Percentiles rank a stretch among this genome's conserved stretches.
Evolutionary conservation across 345 rosid species (phyloP).

Genomic region (Citrus mangshanensis): DNA sequence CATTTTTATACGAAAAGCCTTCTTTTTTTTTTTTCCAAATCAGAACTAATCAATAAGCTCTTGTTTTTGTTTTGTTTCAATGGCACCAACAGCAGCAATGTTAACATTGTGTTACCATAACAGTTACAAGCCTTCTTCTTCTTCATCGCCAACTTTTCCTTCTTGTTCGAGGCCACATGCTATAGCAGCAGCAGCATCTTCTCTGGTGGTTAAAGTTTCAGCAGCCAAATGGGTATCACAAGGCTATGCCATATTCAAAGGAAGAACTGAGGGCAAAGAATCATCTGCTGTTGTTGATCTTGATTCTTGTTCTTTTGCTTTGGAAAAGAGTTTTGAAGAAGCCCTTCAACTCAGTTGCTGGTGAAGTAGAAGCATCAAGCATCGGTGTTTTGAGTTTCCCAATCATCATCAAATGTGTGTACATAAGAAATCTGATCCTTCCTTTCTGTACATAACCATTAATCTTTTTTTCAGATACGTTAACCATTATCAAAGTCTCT

Average conservation of each 20-base stretch:
- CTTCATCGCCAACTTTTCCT: slow-evolving; percentile 10
- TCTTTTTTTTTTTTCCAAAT: too few species aligned
- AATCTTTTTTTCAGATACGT: too few species aligned
- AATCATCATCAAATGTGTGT: too few species aligned
- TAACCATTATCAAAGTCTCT: too few species aligned
- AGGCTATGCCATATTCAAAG: background rate
- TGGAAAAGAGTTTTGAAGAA: slow-evolving; percentile 40
- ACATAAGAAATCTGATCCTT: too few species aligned
- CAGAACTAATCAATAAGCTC: too few species aligned
- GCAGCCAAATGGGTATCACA: slow-evolving; percentile 19
- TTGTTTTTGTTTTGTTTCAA: slow-evolving; percentile 1
- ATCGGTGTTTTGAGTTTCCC: too few species aligned
- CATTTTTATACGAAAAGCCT: too few species aligned
- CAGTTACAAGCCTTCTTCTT: slow-evolving; percentile 13
- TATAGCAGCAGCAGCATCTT: background rate
- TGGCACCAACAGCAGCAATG: slow-evolving; percentile 82
- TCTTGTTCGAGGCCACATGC: slow-evolving; percentile 9
- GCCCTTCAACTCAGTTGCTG: slow-evolving; percentile 48
- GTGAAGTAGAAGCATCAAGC: slow-evolving; percentile 10
- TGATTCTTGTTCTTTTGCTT: slow-evolving; percentile 22
- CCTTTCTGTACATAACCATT: too few species aligned
- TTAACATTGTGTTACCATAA: slow-evolving; percentile 36
- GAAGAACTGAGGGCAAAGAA: slow-evolving; percentile 2
- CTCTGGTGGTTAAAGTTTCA: slow-evolving; percentile 11
- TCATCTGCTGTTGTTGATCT: background rate